phyloP scores from a whole-genome alignment of 306 rosid species.

The Corylus americana region DNA sequence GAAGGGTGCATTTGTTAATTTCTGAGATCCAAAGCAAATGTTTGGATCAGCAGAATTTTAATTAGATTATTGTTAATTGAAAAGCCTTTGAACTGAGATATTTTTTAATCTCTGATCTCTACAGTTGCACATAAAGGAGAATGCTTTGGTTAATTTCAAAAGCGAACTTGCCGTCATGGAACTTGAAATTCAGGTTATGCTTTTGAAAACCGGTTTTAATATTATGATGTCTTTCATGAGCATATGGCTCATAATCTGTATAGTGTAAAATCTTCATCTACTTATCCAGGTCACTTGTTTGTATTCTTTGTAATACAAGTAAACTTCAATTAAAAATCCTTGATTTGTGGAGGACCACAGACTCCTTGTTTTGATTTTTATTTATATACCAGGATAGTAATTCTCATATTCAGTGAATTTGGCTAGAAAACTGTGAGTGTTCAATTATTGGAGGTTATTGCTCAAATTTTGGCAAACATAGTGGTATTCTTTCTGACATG shows the following conservation, averaged over 20 bases:
- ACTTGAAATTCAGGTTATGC: constrained; percentile 81
- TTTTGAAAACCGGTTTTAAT: constrained; percentile 5
- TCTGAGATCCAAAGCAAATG: not conserved
- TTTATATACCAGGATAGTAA: not conserved
- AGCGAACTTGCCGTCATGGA: constrained; percentile 77
- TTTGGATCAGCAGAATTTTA: not conserved
- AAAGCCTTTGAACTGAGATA: constrained; percentile 17
- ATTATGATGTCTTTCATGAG: constrained; percentile 9
- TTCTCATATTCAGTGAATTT: not conserved
- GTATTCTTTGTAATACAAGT: not conserved
- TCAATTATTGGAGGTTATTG: not conserved
- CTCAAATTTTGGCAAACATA: not conserved
- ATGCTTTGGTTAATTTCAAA: constrained; percentile 71
- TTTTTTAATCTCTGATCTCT: constrained; percentile 23
- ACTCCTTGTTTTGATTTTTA: not conserved
- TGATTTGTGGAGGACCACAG: not conserved
- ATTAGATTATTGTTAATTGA: not conserved
- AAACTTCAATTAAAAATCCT: not conserved
- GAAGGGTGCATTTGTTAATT: not conserved
- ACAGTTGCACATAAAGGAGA: constrained; percentile 78
- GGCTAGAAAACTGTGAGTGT: not conserved
- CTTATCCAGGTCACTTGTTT: too few relatives aligned
- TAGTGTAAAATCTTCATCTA: not conserved
- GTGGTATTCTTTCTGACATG: not conserved
- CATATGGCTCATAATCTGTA: not conserved